These are phyloP conservation scores for Akanthomyces uredinophilus DNA, from an alignment of 2,329 filamentous ascomycete genomes.

Conservation along the genomic window DNA sequence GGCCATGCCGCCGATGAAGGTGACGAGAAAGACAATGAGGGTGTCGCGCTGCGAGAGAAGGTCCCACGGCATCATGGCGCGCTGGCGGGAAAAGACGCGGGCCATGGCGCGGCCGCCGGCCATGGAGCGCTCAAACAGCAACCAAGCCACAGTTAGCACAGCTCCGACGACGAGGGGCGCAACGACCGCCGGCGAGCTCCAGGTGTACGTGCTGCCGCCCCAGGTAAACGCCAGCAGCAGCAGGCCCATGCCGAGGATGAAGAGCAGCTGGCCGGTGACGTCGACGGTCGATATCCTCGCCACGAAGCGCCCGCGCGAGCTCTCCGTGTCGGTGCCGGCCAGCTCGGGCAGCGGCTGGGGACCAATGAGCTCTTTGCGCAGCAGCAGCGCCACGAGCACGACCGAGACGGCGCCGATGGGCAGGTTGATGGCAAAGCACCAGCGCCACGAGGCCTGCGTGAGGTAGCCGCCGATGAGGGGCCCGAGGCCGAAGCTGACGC, in stretches of 20 bases:
- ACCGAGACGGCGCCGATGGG: constrained; percentile 49
- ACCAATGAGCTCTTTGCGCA: constrained; percentile 54
- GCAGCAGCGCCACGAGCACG: constrained; percentile 47
- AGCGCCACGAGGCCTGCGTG: constrained; percentile 55
- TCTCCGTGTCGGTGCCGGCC: constrained; percentile 32
- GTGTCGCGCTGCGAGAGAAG: constrained; percentile 55
- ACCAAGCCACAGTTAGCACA: constrained; percentile 37
- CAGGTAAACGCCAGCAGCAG: constrained; percentile 52
- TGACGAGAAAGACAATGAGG: constrained; percentile 54
- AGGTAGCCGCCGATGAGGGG: constrained; percentile 55
- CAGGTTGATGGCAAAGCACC: constrained; percentile 61
- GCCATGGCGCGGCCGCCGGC: constrained; percentile 42
- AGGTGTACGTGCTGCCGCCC: constrained; percentile 49
- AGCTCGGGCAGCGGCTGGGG: constrained; percentile 44
- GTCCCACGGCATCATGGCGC: constrained; percentile 60
- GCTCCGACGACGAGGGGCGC: constrained; percentile 43
- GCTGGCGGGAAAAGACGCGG: constrained; percentile 45
- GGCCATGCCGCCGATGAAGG: constrained; percentile 54
- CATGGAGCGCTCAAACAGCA: constrained; percentile 51
- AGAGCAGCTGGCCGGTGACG: constrained; percentile 50
- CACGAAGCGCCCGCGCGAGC: constrained; percentile 29
- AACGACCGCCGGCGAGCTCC: constrained; percentile 45
- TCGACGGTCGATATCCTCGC: constrained; percentile 50
- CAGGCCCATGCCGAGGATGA: constrained; percentile 49
- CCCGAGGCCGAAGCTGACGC: constrained; percentile 50